A percentile compares a stretch with the other conserved stretches of the same genome.
Conservation (phyloP, 352 stramenopile genomes). For the Thraustochytrium striatum region DNA sequence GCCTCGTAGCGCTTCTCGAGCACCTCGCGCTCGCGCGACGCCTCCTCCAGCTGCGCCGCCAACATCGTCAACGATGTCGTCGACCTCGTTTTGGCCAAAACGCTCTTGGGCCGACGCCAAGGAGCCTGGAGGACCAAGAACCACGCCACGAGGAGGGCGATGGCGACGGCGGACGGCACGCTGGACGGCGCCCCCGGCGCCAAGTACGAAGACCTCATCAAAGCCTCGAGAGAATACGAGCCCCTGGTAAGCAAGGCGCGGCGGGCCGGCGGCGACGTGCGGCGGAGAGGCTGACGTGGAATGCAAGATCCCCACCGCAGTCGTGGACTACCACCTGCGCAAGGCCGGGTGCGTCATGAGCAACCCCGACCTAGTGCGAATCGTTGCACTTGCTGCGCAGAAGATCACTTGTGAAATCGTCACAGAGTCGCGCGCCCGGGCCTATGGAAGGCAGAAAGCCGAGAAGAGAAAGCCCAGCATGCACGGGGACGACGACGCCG, state of each 20-base stretch:
- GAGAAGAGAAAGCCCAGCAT: not conserved
- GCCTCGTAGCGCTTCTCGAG: not conserved
- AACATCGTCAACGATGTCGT: not conserved
- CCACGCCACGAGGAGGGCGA: not conserved
- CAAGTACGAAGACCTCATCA: constrained; percentile 35
- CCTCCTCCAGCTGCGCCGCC: not conserved
- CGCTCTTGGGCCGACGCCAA: not conserved
- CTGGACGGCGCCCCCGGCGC: not conserved
- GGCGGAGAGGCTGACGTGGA: not conserved
- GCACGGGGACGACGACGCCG: constrained; percentile 1
- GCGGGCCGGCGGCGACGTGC: too few relatives aligned
- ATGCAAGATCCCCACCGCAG: constrained; percentile 22
- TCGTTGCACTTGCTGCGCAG: constrained; percentile 41
- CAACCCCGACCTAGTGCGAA: constrained; percentile 27
- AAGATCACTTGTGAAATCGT: constrained; percentile 34
- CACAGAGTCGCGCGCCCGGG: constrained; percentile 18
- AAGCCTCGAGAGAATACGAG: constrained; percentile 23
- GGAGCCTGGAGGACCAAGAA: not conserved
- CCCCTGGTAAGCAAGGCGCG: constrained; percentile 28
- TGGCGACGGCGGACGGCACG: constrained; percentile 36
- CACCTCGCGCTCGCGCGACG: not conserved
- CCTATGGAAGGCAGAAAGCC: not conserved
- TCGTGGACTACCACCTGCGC: constrained; percentile 43
- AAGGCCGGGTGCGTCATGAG: constrained; percentile 32
- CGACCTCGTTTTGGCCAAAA: not conserved